A percentile compares a stretch with the other conserved stretches of the same genome.
Conservation (phyloP, 768 basidiomycete species). For the Lentinula lateritia region DNA sequence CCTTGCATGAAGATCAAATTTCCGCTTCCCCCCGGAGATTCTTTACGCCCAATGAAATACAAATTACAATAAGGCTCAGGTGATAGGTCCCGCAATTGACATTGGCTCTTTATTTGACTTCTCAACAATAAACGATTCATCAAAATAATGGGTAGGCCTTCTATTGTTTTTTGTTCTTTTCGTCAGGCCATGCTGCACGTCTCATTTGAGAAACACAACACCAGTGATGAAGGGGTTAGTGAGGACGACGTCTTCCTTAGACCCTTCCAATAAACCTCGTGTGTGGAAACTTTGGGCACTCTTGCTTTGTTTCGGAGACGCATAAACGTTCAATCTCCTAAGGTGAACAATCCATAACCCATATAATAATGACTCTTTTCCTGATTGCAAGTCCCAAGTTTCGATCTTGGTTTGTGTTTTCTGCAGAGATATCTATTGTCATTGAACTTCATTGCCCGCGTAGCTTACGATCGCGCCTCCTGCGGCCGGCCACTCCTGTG, state of each 20-base stretch:
- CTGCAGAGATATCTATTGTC: not conserved
- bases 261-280: slow-evolving; percentile 1
- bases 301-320: not conserved
- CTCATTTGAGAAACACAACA: not conserved
- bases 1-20: not conserved
- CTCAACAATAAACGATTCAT: slow-evolving; percentile 1
- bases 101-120: not conserved
- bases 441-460: not conserved
- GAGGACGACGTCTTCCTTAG: not conserved
- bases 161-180: slow-evolving; percentile 4
- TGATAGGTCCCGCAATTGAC: not conserved
- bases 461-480: not conserved
- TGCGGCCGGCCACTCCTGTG: not conserved
- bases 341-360: not conserved
- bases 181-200: not conserved
- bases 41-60: not conserved
- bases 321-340: not conserved
- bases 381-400: not conserved
- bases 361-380: not conserved
- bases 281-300: not conserved
- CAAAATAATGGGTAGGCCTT: not conserved
- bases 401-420: not conserved
- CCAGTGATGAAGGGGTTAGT: not conserved
- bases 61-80: not conserved
- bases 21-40: not conserved